Percentiles rank a stretch among this genome's conserved stretches.
Evolutionary conservation across 768 basidiomycete species (phyloP).

Genomic region (Trametes sanguinea): DNA sequence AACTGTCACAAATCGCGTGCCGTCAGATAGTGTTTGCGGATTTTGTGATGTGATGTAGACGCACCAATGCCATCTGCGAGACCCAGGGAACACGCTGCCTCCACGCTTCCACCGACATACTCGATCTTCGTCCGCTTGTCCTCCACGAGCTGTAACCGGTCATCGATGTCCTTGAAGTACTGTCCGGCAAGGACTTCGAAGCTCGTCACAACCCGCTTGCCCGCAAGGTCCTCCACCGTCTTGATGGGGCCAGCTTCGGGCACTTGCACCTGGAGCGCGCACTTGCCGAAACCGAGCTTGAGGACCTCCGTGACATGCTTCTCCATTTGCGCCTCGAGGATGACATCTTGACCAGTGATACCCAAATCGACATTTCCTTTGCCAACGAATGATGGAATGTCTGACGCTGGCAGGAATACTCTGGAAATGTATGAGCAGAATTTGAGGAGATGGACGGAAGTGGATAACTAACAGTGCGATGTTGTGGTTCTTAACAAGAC

Average conservation of each 20-base stretch:
- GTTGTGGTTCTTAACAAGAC: conserved; percentile 89
- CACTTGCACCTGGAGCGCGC: conserved; percentile 86
- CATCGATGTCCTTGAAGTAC: conserved; percentile 74
- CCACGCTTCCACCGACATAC: conserved; percentile 97
- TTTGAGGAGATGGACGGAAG: background rate
- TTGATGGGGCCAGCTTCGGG: conserved; percentile 75
- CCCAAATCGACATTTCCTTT: conserved; percentile 96
- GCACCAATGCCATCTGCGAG: conserved; percentile 95
- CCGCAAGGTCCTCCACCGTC: conserved; percentile 76
- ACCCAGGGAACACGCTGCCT: conserved; percentile 95
- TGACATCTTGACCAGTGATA: conserved; percentile 97
- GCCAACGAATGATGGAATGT: conserved; percentile 98
- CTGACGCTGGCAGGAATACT: conserved; percentile 93
- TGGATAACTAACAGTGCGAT: conserved; percentile 77
- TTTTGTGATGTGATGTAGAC: conserved; percentile 26
- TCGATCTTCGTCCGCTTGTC: conserved; percentile 78
- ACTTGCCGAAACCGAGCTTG: conserved; percentile 90
- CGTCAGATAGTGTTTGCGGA: background rate
- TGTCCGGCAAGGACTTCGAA: conserved; percentile 86
- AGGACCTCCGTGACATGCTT: conserved; percentile 75
- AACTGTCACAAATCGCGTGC: conserved; percentile 50
- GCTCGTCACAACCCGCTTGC: conserved; percentile 92
- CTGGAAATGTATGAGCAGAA: conserved; percentile 40
- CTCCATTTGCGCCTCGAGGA: conserved; percentile 87
- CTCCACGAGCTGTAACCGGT: conserved; percentile 49